A percentile compares a stretch with the other conserved stretches of the same genome.
These are phyloP conservation scores for Barbatosphaeria neglecta DNA, from an alignment of 495 filamentous ascomycete genomes.

Conservation along the genomic window DNA sequence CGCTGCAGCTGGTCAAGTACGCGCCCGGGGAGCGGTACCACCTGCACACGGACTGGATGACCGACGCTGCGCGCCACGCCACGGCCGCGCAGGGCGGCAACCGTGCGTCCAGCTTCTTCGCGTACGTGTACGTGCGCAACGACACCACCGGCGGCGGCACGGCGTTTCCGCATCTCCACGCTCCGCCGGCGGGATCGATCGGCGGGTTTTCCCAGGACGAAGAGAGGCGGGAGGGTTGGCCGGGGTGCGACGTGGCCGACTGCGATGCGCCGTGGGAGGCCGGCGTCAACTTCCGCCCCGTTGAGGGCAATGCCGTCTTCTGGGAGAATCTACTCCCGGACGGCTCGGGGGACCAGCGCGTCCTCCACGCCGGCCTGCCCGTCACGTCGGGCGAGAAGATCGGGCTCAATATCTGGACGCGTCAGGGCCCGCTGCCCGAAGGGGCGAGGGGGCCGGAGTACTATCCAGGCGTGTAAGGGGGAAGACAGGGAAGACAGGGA, in stretches of 20 bases:
- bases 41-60: constrained; percentile 44
- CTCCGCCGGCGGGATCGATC: constrained; percentile 10
- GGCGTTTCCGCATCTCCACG: constrained; percentile 33
- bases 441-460: constrained; percentile 17
- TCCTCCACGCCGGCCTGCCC: constrained; percentile 56
- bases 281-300: constrained; percentile 52
- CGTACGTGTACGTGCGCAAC: constrained; percentile 31
- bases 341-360: constrained; percentile 47
- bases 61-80: constrained; percentile 17
- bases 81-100: constrained; percentile 32
- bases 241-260: constrained; percentile 48
- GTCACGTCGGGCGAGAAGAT: constrained; percentile 55
- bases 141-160: constrained; percentile 41
- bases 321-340: constrained; percentile 55
- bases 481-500: no score
- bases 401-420: constrained; percentile 68
- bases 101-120: constrained; percentile 38
- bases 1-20: constrained; percentile 39
- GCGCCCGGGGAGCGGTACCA: constrained; percentile 29
- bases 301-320: constrained; percentile 57
- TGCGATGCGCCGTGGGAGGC: constrained; percentile 37
- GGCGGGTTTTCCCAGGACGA: constrained; percentile 1
- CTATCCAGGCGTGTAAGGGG: constrained; percentile 2
- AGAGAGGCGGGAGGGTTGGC: no score
- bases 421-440: constrained; percentile 19